Evolutionary conservation across 2,329 filamentous ascomycete genomes (phyloP).

Genomic region (Fusarium domesticum): DNA sequence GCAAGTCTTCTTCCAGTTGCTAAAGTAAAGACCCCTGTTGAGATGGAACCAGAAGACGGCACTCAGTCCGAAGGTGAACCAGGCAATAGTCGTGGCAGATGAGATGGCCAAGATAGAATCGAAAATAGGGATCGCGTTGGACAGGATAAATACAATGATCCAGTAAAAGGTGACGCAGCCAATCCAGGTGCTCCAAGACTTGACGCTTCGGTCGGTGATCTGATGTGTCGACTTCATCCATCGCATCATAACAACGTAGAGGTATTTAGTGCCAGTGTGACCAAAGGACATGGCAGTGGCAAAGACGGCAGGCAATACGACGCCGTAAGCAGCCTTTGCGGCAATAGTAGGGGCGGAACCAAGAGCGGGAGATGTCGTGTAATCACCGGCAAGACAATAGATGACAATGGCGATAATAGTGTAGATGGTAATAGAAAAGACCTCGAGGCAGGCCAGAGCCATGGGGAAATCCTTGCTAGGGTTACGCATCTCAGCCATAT

Average conservation of each 20-base stretch:
- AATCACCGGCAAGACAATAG: slow-evolving; percentile 33
- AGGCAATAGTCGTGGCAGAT: slow-evolving; percentile 34
- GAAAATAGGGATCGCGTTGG: slow-evolving; percentile 37
- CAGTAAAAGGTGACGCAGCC: slow-evolving; percentile 32
- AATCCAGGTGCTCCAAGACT: slow-evolving; percentile 36
- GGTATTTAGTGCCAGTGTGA: slow-evolving; percentile 34
- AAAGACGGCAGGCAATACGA: slow-evolving; percentile 32
- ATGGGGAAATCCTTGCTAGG: slow-evolving; percentile 33
- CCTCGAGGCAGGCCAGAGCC: slow-evolving; percentile 32
- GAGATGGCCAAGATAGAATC: slow-evolving; percentile 37
- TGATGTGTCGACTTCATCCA: slow-evolving; percentile 31
- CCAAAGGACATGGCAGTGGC: slow-evolving; percentile 33
- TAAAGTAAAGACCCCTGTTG: slow-evolving; percentile 25
- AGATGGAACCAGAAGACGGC: slow-evolving; percentile 36
- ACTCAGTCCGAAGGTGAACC: slow-evolving; percentile 36
- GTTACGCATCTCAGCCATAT: slow-evolving; percentile 36
- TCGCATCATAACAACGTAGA: slow-evolving; percentile 34
- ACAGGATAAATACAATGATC: slow-evolving; percentile 33
- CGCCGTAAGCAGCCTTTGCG: slow-evolving; percentile 34
- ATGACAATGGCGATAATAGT: slow-evolving; percentile 33
- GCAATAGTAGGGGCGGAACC: slow-evolving; percentile 33
- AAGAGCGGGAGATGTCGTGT: slow-evolving; percentile 33
- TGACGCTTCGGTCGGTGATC: slow-evolving; percentile 31
- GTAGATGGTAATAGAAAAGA: slow-evolving; percentile 34
- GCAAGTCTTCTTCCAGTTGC: slow-evolving; percentile 21